phyloP scores from a whole-genome alignment of 2,329 filamentous ascomycete genomes.

The Colletotrichum sp. region DNA sequence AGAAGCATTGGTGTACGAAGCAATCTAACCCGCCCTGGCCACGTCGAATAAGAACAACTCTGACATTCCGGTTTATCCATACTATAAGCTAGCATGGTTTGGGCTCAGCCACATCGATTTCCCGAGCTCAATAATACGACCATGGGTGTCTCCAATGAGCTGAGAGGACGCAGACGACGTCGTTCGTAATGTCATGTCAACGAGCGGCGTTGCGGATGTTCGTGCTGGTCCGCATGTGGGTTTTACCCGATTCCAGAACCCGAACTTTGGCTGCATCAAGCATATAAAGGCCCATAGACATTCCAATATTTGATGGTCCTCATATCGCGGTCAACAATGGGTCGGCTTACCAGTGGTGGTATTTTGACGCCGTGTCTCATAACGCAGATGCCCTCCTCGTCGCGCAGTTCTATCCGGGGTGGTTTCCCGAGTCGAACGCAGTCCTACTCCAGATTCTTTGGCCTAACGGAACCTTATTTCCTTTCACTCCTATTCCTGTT shows the following conservation, averaged over 20 bases:
- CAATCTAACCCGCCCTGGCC: not conserved
- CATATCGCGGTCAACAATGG: not conserved
- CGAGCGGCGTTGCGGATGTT: not conserved
- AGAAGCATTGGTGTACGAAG: not conserved
- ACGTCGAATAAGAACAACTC: not conserved
- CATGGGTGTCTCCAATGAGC: not conserved
- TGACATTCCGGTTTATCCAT: not conserved
- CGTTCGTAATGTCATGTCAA: not conserved
- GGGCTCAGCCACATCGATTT: not conserved
- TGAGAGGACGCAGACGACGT: not conserved
- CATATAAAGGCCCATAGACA: not conserved
- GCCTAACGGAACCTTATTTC: not conserved
- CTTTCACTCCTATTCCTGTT: not conserved
- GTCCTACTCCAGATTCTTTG: not conserved
- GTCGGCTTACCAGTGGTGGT: not conserved
- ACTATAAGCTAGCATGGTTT: not conserved
- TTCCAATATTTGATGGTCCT: not conserved
- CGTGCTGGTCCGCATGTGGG: not conserved
- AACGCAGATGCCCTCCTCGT: not conserved
- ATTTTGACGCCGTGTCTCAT: not conserved
- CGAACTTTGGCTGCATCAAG: not conserved
- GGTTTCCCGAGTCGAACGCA: not conserved
- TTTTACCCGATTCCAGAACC: not conserved
- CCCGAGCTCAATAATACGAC: not conserved
- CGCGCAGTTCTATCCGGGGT: not conserved